Percentiles rank a stretch among this genome's conserved stretches.
Evolutionary conservation across 1,139 yeast genomes (phyloP).

Genomic region (Suhomyces anneliseae): DNA sequence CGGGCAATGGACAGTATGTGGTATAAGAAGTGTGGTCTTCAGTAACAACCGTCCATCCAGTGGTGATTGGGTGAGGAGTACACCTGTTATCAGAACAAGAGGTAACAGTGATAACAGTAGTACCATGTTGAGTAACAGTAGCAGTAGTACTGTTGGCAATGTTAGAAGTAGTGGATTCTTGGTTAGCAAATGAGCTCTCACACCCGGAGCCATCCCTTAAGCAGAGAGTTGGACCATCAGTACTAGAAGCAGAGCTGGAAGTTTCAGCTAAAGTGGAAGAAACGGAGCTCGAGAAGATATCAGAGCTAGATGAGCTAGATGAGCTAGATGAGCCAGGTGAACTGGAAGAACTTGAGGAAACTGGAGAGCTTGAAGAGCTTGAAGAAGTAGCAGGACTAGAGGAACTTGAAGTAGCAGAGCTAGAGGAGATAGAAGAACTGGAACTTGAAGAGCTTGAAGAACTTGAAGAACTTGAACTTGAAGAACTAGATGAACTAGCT

Average conservation of each 20-base stretch:
- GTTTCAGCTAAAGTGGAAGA: slow-evolving; percentile 3
- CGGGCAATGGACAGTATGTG: slow-evolving; percentile 17
- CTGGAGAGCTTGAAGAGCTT: background rate
- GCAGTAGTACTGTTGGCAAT: too few species aligned
- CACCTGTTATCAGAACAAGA: slow-evolving; percentile 44
- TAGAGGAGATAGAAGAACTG: background rate
- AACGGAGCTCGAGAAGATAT: too few species aligned
- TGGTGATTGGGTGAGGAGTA: slow-evolving; percentile 34
- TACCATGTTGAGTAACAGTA: slow-evolving; percentile 18
- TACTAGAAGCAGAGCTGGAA: slow-evolving; percentile 5
- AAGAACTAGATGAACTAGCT: background rate
- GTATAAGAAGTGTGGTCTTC: slow-evolving; percentile 15
- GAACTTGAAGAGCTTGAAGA: too few species aligned
- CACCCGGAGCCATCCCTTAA: background rate
- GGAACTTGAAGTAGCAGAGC: background rate
- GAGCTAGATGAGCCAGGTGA: background rate
- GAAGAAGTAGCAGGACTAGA: background rate
- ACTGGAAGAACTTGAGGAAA: background rate
- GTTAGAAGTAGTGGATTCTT: background rate
- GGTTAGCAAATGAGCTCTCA: background rate
- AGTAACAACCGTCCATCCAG: slow-evolving; percentile 45
- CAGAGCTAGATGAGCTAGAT: background rate
- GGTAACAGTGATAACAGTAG: slow-evolving; percentile 41
- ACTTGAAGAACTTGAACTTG: too few species aligned
- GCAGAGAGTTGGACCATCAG: background rate